phyloP scores from a whole-genome alignment of 176 grass and related monocot species.

The Oryza australiensis region DNA sequence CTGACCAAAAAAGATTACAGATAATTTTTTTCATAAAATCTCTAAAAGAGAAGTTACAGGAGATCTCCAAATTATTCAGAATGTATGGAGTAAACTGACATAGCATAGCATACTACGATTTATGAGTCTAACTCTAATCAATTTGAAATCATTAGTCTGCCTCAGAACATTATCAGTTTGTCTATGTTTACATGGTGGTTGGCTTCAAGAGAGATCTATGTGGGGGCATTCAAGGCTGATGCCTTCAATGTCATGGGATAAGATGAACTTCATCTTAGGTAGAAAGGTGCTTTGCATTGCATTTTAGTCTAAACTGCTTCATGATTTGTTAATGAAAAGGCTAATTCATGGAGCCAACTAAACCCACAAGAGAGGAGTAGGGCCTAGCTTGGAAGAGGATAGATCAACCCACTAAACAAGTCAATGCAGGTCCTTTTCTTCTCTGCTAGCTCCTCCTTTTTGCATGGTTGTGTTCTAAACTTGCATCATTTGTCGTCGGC shows the following conservation, averaged over 20 bases:
- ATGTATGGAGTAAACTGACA: not conserved
- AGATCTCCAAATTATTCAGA: not conserved
- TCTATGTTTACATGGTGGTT: not conserved
- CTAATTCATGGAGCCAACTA: slow-evolving; percentile 41
- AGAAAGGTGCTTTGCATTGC: slow-evolving; percentile 29
- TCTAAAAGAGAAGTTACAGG: not conserved
- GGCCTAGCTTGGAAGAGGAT: slow-evolving; percentile 28
- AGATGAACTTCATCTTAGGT: slow-evolving; percentile 44
- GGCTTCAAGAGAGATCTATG: not conserved
- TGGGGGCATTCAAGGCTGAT: not conserved
- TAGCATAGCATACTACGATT: not conserved
- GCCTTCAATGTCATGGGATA: slow-evolving; percentile 19
- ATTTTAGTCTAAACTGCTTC: slow-evolving; percentile 29
- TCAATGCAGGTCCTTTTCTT: slow-evolving; percentile 31
- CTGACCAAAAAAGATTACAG: not conserved
- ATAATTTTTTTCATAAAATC: not conserved
- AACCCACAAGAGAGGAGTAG: slow-evolving; percentile 36
- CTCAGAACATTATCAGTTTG: not conserved
- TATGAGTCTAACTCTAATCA: not conserved
- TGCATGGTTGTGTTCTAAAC: slow-evolving; percentile 43
- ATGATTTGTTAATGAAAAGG: slow-evolving; percentile 40
- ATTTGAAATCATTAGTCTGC: not conserved
- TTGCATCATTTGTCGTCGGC: slow-evolving; percentile 51
- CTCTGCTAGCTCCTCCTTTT: slow-evolving; percentile 40
- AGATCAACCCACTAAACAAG: slow-evolving; percentile 36